Base-by-base conservation (phyloP, 345 rosid species). In the Pugionium dolabratum region DNA sequence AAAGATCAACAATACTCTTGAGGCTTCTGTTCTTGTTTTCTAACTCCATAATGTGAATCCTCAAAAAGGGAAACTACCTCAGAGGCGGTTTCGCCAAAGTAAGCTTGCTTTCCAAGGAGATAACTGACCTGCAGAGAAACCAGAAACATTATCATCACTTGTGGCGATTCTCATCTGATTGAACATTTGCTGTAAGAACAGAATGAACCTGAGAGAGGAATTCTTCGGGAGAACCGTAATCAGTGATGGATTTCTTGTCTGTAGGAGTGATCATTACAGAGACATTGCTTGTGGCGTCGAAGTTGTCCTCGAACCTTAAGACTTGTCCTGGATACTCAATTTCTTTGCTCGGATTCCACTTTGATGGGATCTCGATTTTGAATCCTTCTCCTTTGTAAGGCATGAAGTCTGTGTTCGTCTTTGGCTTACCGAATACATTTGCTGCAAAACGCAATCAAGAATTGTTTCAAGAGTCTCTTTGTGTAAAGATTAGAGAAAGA, bases 281-380 rank as follows among this genome's bases (percentile, higher is more conserved):
- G 64, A 90, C 63, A 56, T 83, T 71, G 78, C 78, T 88, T 51
- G 73, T 86, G 54, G 86, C 0, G 30, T 94, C 99, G 29, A 86
- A 90, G 81, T 90, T 94, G 83, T 94, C 97, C 78, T 94, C 96
- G 6, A 60, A 90, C 54, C 99, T 81, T 1, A 90, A 81, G 34
- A 94, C 91, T 78, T 90, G 95, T 48, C 97, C 99, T 0, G 97
- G 96, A 82, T 18, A 93, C 77, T 93, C 98, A 29, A 54, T 63
- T 80, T 90, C 98, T 62, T 85, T 88, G 85, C 94, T 90, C 9
- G 91, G 97, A 75, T 86, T 93, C 98, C 97, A 89, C 77, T 93
- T 93, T 36, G 98, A 4, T 29, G 98, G 98, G 32, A 90, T 59
- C n/a, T 61, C 69, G 7, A 93, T 37, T 81, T 78, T 85, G 84